A percentile compares a stretch with the other conserved stretches of the same genome.
Conservation (phyloP, 768 basidiomycete genomes). For the Psilocybe tampanensis region DNA sequence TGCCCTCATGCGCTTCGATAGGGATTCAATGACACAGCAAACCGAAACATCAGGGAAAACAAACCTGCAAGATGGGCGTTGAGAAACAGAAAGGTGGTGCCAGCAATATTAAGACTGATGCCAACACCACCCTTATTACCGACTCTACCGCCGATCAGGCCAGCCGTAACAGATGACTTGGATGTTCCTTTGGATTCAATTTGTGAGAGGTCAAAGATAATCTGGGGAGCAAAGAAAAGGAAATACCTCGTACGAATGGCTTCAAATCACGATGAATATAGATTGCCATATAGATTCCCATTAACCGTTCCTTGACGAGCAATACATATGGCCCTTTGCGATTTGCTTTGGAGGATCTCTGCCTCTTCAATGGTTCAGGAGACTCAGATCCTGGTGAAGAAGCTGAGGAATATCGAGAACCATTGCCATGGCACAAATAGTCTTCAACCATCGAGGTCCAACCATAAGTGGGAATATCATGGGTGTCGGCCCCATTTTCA, state of each 20-base stretch:
- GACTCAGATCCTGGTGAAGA: conserved; percentile 47
- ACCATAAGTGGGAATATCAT: conserved; percentile 40
- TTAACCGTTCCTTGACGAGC: conserved; percentile 85
- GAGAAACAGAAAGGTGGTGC: conserved; percentile 84
- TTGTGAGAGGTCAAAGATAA: not conserved
- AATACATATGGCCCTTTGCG: conserved; percentile 80
- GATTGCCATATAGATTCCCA: conserved; percentile 83
- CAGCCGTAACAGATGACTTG: conserved; percentile 84
- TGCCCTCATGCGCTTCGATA: conserved; percentile 71
- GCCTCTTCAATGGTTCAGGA: conserved; percentile 43
- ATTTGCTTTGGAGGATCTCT: conserved; percentile 42
- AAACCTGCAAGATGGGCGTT: conserved; percentile 89
- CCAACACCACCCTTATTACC: conserved; percentile 95
- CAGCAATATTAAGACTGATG: conserved; percentile 82
- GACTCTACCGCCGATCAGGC: conserved; percentile 86
- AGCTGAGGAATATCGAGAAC: conserved; percentile 27
- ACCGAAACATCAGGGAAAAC: conserved; percentile 11
- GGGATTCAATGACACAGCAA: not conserved
- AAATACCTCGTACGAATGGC: conserved; percentile 61
- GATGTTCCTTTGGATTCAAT: conserved; percentile 56
- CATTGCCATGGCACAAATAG: conserved; percentile 58
- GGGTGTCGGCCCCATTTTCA: conserved; percentile 29
- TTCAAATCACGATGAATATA: conserved; percentile 76
- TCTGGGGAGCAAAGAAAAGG: not conserved
- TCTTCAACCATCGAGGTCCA: conserved; percentile 81